Evolutionary conservation across 2,329 filamentous ascomycete genomes (phyloP).

Genomic region (Phialemonium atrogriseum): DNA sequence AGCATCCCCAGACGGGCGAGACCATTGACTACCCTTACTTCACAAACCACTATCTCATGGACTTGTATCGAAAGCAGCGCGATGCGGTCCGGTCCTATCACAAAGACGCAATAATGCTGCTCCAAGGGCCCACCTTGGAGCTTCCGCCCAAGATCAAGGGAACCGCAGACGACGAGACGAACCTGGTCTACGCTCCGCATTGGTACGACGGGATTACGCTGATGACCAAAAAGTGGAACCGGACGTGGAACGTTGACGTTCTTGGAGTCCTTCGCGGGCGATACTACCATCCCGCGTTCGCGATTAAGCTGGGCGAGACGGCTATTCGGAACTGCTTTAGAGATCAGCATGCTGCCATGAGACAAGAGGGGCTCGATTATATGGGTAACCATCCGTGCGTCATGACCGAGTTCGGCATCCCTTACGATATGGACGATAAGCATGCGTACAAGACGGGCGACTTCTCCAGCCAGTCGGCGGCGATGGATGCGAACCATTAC

Average conservation of each 20-base stretch:
- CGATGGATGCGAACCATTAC: constrained; percentile 94
- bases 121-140: constrained; percentile 87
- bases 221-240: constrained; percentile 98
- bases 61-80: constrained; percentile 70
- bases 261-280: constrained; percentile 83
- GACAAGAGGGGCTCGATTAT: constrained; percentile 78
- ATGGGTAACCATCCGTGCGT: constrained; percentile 85
- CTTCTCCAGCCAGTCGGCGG: constrained; percentile 84
- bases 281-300: constrained; percentile 83
- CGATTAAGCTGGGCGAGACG: constrained; percentile 84
- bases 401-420: constrained; percentile 93
- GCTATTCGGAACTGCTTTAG: constrained; percentile 90
- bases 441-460: constrained; percentile 92
- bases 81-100: constrained; percentile 69
- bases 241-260: constrained; percentile 93
- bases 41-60: constrained; percentile 86
- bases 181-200: constrained; percentile 87
- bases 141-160: constrained; percentile 83
- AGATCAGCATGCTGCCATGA: constrained; percentile 76
- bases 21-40: constrained; percentile 75
- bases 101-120: constrained; percentile 75
- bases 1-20: constrained; percentile 65
- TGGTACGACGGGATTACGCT: constrained; percentile 96
- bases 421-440: constrained; percentile 97
- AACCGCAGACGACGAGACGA: constrained; percentile 79